Evolutionary conservation across 495 filamentous ascomycete species (phyloP), one percentile per base, ranked within the genome.

Genomic region (Talaromyces thailandensis): DNA sequence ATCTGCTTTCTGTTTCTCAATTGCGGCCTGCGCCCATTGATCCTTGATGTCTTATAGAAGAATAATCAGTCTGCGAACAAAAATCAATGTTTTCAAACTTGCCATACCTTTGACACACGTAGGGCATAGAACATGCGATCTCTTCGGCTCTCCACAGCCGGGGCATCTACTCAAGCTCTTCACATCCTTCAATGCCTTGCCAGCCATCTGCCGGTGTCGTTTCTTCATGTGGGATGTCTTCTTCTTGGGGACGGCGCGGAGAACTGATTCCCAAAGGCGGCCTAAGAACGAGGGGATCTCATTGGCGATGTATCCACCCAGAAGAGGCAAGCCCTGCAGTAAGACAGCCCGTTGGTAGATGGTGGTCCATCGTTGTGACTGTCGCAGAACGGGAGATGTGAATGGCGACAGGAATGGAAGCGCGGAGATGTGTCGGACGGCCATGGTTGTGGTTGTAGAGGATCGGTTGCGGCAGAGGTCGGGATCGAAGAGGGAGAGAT

Each of bases 201-300:
- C 93, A 18, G 91, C 93, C 85, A 97, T 86, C 66, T 93, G 91
- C 67, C 95, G 83, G 68, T 91, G 87, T 64, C 94, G 87, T 78
- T 90, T 96, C 81, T 96, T 97, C 82, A 90, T 91, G 74, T 99
- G 89, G 25, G 93, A 96, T 9, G 92, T 96, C 84, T 98, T 99
- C 78, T 96, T 98, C 82, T 99, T 99, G 9, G 94, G 94, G 6
- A 96, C 94, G 4, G 94, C 94, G 64, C 86, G 86, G 35, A 99
- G 85, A 40, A 98, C 83, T 2, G 88, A 91, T 64, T 96, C 95
- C 90, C 93, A 98, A 63, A 99, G 82, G 40, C 86, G 89, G 52
- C 82, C 82, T 18, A 95, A 71, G 3, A 94, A 66, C 8, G 76
- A 79, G 1, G 85, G 82, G 12, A 86, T 65, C 31, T 80, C 83